Percentiles rank a stretch among this genome's conserved stretches.
Conservation (phyloP, 139 green algal genomes). For the Chlamydomonas incerta region DNA sequence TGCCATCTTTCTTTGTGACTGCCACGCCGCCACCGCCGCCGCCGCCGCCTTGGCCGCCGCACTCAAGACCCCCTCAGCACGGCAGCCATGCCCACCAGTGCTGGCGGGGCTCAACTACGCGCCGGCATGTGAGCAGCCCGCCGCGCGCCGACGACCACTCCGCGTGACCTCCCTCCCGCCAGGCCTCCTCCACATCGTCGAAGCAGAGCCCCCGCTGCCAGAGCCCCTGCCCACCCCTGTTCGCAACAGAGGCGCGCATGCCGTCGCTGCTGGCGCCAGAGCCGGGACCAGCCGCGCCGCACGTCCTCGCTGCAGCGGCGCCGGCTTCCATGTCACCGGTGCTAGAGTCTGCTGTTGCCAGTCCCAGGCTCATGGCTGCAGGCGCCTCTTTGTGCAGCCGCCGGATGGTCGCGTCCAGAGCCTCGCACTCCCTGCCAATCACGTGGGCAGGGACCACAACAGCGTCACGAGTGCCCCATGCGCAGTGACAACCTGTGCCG, state of each 20-base stretch:
- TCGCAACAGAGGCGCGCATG: background rate
- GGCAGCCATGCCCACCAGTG: conserved; percentile 28
- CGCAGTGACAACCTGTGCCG: too few species aligned
- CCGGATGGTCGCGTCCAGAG: background rate
- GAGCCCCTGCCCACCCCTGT: background rate
- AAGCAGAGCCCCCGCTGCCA: background rate
- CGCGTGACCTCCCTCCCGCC: background rate
- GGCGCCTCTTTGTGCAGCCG: background rate
- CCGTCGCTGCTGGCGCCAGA: too few species aligned
- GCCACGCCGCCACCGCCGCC: too few species aligned
- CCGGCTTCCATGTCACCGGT: too few species aligned
- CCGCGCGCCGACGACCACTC: background rate
- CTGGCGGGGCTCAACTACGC: background rate
- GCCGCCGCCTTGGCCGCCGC: too few species aligned
- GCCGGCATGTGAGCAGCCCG: background rate
- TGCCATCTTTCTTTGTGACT: too few species aligned
- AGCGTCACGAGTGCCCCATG: too few species aligned
- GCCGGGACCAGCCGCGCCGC: too few species aligned
- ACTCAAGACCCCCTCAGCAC: too few species aligned
- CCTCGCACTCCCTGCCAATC: background rate
- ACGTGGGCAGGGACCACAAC: too few species aligned
- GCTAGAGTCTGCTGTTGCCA: background rate
- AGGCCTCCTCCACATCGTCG: background rate
- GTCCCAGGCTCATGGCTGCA: background rate
- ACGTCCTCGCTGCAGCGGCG: too few species aligned